Conservation (phyloP, 2,329 filamentous ascomycete genomes). For the Clarireedia homoeocarpa region DNA sequence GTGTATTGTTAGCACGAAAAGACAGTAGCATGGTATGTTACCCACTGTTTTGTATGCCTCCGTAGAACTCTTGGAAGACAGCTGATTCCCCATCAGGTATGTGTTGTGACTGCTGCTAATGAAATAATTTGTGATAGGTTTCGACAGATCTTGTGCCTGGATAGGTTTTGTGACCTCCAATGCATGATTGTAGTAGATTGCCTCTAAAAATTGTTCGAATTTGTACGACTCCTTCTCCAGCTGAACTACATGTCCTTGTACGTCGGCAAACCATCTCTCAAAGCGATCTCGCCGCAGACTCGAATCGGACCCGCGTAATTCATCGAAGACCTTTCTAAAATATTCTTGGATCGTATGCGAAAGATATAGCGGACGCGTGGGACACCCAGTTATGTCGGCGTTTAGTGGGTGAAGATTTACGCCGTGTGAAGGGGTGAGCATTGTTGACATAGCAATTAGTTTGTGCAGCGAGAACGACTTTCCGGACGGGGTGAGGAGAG, state of each 20-base stretch:
- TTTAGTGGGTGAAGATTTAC: conserved; percentile 16
- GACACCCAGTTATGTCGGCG: conserved; percentile 10
- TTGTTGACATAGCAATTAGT: conserved; percentile 29
- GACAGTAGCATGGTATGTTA: conserved; percentile 12
- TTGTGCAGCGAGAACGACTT: conserved; percentile 30
- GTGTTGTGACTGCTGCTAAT: conserved; percentile 95
- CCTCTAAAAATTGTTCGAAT: conserved; percentile 28
- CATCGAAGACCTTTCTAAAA: conserved; percentile 40
- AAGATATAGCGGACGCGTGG: conserved; percentile 32
- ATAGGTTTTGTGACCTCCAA: conserved; percentile 23
- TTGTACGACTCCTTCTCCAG: conserved; percentile 26
- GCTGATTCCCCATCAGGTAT: conserved; percentile 80
- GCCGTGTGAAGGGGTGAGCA: conserved; percentile 23
- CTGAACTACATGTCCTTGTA: conserved; percentile 34
- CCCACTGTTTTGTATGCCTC: conserved; percentile 70
- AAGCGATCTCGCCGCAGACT: conserved; percentile 36
- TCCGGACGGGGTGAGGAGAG: conserved; percentile 20
- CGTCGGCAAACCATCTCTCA: conserved; percentile 39
- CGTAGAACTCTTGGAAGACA: conserved; percentile 64
- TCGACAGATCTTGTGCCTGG: conserved; percentile 25
- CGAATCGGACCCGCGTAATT: conserved; percentile 32
- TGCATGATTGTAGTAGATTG: conserved; percentile 23
- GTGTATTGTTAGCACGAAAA: conserved; percentile 5
- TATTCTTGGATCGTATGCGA: conserved; percentile 42
- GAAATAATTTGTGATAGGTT: conserved; percentile 61